Conservation (phyloP, 2,329 filamentous ascomycete species). For the Pseudogymnoascus sp. region DNA sequence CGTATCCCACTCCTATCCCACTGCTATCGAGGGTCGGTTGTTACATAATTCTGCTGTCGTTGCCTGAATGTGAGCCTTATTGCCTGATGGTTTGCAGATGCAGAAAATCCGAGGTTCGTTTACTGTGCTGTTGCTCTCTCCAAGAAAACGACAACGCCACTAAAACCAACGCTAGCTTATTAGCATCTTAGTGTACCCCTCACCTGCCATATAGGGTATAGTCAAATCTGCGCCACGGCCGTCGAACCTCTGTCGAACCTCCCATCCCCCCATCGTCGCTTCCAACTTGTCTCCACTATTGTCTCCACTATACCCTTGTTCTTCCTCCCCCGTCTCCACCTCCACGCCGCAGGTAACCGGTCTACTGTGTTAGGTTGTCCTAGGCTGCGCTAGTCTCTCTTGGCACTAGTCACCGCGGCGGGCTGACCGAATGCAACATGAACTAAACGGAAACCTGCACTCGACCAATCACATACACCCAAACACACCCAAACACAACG, state of each 20-base stretch:
- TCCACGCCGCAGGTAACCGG: constrained; percentile 9
- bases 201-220: constrained; percentile 4
- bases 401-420: neutral
- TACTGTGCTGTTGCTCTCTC: constrained; percentile 1
- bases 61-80: neutral
- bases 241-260: no score
- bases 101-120: neutral
- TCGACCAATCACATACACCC: no score
- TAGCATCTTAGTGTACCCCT: neutral
- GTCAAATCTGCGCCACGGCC: neutral
- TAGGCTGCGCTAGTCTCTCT: neutral
- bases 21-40: no score
- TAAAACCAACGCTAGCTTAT: neutral
- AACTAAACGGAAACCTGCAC: neutral
- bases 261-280: neutral
- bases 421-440: neutral
- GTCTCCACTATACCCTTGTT: neutral
- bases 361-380: no score
- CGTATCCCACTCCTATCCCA: no score
- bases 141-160: neutral
- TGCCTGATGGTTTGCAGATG: neutral
- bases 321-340: neutral
- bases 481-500: neutral
- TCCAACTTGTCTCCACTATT: neutral
- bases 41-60: neutral